These are phyloP conservation scores for Leucosporidium yakuticum DNA, from an alignment of 768 basidiomycete genomes.

Conservation along the genomic window DNA sequence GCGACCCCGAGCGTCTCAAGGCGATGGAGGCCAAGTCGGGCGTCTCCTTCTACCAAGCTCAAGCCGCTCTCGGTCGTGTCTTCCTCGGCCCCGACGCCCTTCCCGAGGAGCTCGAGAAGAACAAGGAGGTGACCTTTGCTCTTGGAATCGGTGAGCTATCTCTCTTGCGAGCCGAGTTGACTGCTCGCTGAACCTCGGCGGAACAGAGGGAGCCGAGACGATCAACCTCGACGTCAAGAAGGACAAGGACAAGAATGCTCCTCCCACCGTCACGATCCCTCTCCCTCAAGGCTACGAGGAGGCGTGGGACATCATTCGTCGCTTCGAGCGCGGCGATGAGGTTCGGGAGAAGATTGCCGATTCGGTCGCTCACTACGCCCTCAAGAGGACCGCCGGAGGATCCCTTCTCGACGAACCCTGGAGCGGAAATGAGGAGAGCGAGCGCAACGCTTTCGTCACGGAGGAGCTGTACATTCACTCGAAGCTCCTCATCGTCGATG, in stretches of 20 bases:
- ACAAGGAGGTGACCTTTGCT: conserved; percentile 30
- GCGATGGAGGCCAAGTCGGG: conserved; percentile 68
- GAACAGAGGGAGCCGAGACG: conserved; percentile 52
- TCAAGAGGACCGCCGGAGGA: conserved; percentile 53
- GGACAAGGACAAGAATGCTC: conserved; percentile 38
- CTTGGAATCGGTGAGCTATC: neutral
- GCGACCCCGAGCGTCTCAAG: conserved; percentile 51
- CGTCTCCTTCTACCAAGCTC: conserved; percentile 75
- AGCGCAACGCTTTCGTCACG: conserved; percentile 63
- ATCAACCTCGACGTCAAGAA: conserved; percentile 47
- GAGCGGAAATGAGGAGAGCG: conserved; percentile 76
- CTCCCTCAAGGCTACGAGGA: conserved; percentile 64
- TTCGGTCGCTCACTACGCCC: conserved; percentile 72
- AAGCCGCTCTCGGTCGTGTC: conserved; percentile 61
- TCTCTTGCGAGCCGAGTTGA: conserved; percentile 35
- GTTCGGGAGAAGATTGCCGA: conserved; percentile 64
- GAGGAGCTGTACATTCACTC: conserved; percentile 42
- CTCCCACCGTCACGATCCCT: conserved; percentile 55
- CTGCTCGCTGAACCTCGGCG: conserved; percentile 42
- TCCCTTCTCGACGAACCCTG: conserved; percentile 69
- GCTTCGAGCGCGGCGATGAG: conserved; percentile 66
- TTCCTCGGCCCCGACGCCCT: conserved; percentile 42
- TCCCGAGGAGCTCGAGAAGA: conserved; percentile 25
- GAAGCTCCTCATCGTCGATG: conserved; percentile 54
- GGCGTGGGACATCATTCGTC: conserved; percentile 60